These are phyloP conservation scores for Amylostereum chailletii DNA, from an alignment of 1,284 basidiomycete genomes.

Conservation along the genomic window DNA sequence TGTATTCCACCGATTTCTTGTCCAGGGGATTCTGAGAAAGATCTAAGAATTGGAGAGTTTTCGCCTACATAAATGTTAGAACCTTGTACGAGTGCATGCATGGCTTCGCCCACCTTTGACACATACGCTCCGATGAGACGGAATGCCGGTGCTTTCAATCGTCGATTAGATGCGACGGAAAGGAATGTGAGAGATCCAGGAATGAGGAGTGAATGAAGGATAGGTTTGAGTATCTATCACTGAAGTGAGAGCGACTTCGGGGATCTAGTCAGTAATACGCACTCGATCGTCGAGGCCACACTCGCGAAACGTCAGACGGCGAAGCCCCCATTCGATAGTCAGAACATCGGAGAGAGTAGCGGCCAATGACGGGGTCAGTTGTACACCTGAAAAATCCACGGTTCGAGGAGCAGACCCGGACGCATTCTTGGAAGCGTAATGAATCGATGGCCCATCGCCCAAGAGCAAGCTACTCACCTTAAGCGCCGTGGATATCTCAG, in stretches of 20 bases:
- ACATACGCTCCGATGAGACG: constrained; percentile 77
- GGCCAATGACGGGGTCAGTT: constrained; percentile 61
- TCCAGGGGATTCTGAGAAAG: constrained; percentile 85
- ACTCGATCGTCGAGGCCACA: constrained; percentile 77
- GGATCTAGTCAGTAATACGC: constrained; percentile 17
- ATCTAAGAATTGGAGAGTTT: constrained; percentile 76
- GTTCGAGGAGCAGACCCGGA: constrained; percentile 49
- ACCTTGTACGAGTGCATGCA: too few relatives aligned
- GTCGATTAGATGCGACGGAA: constrained; percentile 81
- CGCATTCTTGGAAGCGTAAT: constrained; percentile 33
- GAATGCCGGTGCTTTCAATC: constrained; percentile 75
- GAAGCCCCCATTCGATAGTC: constrained; percentile 82
- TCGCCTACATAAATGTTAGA: constrained; percentile 38
- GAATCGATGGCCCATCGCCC: constrained; percentile 7
- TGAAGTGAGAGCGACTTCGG: constrained; percentile 7
- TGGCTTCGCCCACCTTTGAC: constrained; percentile 41
- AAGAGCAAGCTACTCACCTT: constrained; percentile 39
- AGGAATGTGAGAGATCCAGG: constrained; percentile 77
- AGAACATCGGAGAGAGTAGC: constrained; percentile 84
- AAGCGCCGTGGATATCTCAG: constrained; percentile 59
- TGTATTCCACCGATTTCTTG: constrained; percentile 75
- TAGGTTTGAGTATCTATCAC: constrained; percentile 72
- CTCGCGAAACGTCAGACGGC: constrained; percentile 75
- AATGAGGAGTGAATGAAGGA: constrained; percentile 86
- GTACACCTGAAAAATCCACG: constrained; percentile 72